phyloP scores from a whole-genome alignment of 768 basidiomycete species.

The Imleria badia region DNA sequence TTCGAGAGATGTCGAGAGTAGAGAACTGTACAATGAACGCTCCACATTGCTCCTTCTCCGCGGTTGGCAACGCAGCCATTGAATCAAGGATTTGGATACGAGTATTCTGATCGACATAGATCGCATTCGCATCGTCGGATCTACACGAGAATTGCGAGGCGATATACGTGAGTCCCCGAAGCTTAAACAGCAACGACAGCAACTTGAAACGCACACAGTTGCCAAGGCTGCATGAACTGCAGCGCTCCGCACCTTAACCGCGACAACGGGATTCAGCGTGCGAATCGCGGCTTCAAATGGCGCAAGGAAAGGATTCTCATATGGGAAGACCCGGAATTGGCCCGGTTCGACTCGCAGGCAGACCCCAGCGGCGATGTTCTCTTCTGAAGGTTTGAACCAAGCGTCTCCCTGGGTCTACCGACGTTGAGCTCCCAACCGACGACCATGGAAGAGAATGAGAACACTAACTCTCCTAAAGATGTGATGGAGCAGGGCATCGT shows the following conservation, averaged over 20 bases:
- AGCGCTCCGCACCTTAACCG: conserved; percentile 77
- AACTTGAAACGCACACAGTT: conserved; percentile 62
- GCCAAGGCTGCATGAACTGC: conserved; percentile 77
- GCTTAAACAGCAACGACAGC: neutral
- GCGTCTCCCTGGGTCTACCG: conserved; percentile 75
- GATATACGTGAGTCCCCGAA: conserved; percentile 1
- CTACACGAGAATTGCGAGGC: conserved; percentile 31
- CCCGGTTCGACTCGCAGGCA: conserved; percentile 69
- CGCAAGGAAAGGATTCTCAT: conserved; percentile 75
- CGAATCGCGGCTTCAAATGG: conserved; percentile 83
- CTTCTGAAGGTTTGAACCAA: conserved; percentile 85
- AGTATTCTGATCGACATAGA: conserved; percentile 76
- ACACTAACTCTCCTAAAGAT: conserved; percentile 67
- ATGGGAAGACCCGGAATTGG: conserved; percentile 80
- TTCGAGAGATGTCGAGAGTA: conserved; percentile 10
- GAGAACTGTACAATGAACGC: conserved; percentile 68
- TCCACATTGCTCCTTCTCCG: conserved; percentile 89
- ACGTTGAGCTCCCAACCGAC: neutral
- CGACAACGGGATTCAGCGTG: conserved; percentile 77
- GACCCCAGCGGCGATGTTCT: conserved; percentile 78
- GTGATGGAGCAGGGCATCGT: conserved; percentile 77
- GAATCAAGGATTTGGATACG: conserved; percentile 84
- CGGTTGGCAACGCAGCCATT: conserved; percentile 63
- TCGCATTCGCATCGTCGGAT: conserved; percentile 54
- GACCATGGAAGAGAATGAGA: neutral